Conservation (phyloP, 495 filamentous ascomycete species). For the Annulohypoxylon nitens region DNA sequence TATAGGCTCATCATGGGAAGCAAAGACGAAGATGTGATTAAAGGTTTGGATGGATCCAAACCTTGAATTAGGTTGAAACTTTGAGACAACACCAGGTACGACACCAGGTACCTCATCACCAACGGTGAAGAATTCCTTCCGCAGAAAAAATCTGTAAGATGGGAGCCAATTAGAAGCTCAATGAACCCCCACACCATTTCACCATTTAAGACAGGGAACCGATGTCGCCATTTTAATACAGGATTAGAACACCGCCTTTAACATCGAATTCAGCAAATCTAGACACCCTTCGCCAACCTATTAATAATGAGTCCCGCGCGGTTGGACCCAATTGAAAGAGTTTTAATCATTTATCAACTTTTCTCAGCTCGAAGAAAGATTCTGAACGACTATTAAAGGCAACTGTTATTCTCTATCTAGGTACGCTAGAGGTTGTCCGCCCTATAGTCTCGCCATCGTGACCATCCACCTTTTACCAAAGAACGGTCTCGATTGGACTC, state of each 20-base stretch:
- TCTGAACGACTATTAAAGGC: background rate
- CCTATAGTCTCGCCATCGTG: conserved; percentile 18
- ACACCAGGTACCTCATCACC: background rate
- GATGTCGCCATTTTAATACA: conserved; percentile 43
- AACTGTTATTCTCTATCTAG: background rate
- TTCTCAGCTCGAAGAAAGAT: conserved; percentile 9
- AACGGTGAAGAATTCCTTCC: background rate
- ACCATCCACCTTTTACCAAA: conserved; percentile 4
- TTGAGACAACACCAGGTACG: background rate
- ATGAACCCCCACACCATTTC: conserved; percentile 39
- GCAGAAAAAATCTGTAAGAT: conserved; percentile 17
- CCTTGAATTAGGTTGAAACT: background rate
- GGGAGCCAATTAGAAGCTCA: conserved; percentile 47
- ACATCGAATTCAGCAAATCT: conserved; percentile 23
- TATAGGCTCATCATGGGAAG: background rate
- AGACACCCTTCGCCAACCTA: conserved; percentile 23
- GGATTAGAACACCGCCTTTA: conserved; percentile 36
- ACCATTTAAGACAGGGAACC: conserved; percentile 14
- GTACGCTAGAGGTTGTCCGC: background rate
- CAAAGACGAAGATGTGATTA: background rate
- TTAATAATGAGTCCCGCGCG: conserved; percentile 35
- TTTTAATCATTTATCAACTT: conserved; percentile 2
- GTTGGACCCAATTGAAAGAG: conserved; percentile 14
- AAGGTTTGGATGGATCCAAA: no score
- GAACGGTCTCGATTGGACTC: conserved; percentile 20